A percentile compares a stretch with the other conserved stretches of the same genome.
phyloP scores from a whole-genome alignment of 2,329 filamentous ascomycete species.

The Xylaria sp. region DNA sequence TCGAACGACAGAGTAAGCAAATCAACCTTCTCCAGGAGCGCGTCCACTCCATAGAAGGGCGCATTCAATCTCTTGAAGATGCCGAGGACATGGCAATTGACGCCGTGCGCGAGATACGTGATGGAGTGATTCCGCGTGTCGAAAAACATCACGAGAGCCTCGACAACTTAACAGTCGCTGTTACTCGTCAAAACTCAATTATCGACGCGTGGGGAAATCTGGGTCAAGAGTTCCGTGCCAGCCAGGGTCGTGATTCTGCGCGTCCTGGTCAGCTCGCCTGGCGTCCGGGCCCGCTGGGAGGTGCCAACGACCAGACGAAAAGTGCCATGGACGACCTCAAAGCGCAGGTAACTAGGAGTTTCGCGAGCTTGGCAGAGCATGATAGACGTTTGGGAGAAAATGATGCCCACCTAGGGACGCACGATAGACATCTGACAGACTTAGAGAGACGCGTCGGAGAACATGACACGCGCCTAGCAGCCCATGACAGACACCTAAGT shows the following conservation, averaged over 20 bases:
- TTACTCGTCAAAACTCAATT: slow-evolving; percentile 29
- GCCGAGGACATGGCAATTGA: slow-evolving; percentile 40
- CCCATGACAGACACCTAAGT: slow-evolving; percentile 30
- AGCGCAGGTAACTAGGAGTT: slow-evolving; percentile 34
- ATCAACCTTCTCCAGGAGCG: slow-evolving; percentile 31
- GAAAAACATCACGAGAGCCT: slow-evolving; percentile 32
- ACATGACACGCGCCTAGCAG: slow-evolving; percentile 26
- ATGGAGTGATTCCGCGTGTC: slow-evolving; percentile 33
- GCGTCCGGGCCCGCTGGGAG: slow-evolving; percentile 37
- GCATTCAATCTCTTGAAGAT: slow-evolving; percentile 37
- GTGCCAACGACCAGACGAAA: slow-evolving; percentile 30
- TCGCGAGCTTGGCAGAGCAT: slow-evolving; percentile 35
- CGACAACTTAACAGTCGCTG: slow-evolving; percentile 21
- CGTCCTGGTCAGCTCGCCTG: slow-evolving; percentile 33
- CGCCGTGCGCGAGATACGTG: slow-evolving; percentile 39
- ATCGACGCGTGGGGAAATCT: slow-evolving; percentile 28
- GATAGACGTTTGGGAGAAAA: slow-evolving; percentile 29
- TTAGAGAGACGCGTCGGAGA: slow-evolving; percentile 27
- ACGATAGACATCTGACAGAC: slow-evolving; percentile 29
- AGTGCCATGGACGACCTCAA: slow-evolving; percentile 36
- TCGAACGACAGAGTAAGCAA: slow-evolving; percentile 30
- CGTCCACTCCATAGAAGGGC: slow-evolving; percentile 34
- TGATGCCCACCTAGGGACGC: slow-evolving; percentile 23
- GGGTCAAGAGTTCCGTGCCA: slow-evolving; percentile 35
- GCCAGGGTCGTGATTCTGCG: slow-evolving; percentile 34